These are phyloP conservation scores for Yamadazyma endophytica DNA, from an alignment of 805 yeast genomes.

Conservation along the genomic window DNA sequence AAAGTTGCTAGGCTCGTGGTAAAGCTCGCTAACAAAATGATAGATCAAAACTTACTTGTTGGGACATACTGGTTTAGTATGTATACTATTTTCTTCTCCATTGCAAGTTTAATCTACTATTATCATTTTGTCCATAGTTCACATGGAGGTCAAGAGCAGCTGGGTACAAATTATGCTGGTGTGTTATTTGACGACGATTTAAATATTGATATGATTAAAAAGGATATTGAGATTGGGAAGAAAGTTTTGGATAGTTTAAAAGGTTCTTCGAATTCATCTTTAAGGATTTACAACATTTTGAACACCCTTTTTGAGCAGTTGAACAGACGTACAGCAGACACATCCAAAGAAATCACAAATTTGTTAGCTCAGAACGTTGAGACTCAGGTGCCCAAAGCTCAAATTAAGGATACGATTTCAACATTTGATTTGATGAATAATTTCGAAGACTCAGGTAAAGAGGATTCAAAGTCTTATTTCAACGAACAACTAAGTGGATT, in stretches of 20 bases:
- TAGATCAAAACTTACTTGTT: slow-evolving; percentile 61
- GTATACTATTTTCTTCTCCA: slow-evolving; percentile 84
- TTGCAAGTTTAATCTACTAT: slow-evolving; percentile 80
- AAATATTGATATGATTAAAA: slow-evolving; percentile 54
- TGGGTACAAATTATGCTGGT: slow-evolving; percentile 40
- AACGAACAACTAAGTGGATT: no score
- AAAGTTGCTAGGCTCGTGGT: slow-evolving; percentile 81
- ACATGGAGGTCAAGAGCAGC: slow-evolving; percentile 9
- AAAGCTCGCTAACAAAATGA: slow-evolving; percentile 75
- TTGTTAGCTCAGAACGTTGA: slow-evolving; percentile 3
- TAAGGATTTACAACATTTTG: slow-evolving; percentile 73
- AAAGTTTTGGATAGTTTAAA: slow-evolving; percentile 67
- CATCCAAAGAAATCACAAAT: slow-evolving; percentile 17
- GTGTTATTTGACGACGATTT: slow-evolving; percentile 43
- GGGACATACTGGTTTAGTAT: slow-evolving; percentile 93
- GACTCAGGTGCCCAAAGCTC: slow-evolving; percentile 4
- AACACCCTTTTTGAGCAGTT: slow-evolving; percentile 77
- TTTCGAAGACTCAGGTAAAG: slow-evolving; percentile 1
- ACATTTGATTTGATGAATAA: slow-evolving; percentile 10
- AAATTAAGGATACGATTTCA: slow-evolving; percentile 8
- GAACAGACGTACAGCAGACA: slow-evolving; percentile 64
- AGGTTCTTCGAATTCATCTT: slow-evolving; percentile 72
- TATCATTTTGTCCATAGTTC: slow-evolving; percentile 49
- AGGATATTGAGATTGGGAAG: slow-evolving; percentile 81
- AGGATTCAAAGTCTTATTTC: neutral